These are phyloP conservation scores for Beverwykella pulmonaria DNA, from an alignment of 495 filamentous ascomycete species.

Conservation along the genomic window DNA sequence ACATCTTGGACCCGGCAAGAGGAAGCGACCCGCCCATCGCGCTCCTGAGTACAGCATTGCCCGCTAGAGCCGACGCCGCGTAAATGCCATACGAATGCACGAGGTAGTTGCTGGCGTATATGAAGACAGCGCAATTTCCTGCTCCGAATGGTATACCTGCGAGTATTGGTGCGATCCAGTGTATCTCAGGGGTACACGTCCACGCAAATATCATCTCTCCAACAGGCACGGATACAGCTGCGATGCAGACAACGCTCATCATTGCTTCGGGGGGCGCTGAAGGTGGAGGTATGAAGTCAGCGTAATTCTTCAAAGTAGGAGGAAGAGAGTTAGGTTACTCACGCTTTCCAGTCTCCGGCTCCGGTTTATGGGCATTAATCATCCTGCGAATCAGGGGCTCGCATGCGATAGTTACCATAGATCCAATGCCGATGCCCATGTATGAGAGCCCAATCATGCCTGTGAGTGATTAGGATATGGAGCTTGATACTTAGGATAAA, in stretches of 20 bases:
- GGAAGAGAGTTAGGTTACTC: too few species aligned
- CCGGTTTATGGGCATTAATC: conserved; percentile 68
- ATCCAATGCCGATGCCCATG: conserved; percentile 77
- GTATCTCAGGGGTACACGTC: conserved; percentile 74
- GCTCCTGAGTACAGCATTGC: conserved; percentile 72
- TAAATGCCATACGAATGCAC: conserved; percentile 77
- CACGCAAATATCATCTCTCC: conserved; percentile 80
- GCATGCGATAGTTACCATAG: conserved; percentile 55
- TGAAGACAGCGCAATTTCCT: conserved; percentile 77
- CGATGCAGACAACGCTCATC: conserved; percentile 71
- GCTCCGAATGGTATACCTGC: conserved; percentile 78
- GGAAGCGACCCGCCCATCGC: conserved; percentile 71
- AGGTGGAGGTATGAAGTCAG: too few species aligned
- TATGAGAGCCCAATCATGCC: conserved; percentile 77
- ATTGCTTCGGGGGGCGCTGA: conserved; percentile 75
- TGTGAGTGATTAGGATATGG: conserved; percentile 68
- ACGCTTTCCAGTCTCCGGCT: conserved; percentile 69
- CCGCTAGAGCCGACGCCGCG: conserved; percentile 75
- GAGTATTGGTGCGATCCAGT: conserved; percentile 73
- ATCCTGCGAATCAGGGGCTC: conserved; percentile 74
- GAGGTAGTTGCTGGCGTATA: conserved; percentile 78
- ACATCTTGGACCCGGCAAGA: conserved; percentile 74
- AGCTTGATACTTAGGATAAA: conserved; percentile 69
- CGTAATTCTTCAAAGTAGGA: too few species aligned
- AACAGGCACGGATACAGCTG: conserved; percentile 65